Evolutionary conservation across 176 grass and related monocot genomes (phyloP).

Genomic region (Carex littledalei): DNA sequence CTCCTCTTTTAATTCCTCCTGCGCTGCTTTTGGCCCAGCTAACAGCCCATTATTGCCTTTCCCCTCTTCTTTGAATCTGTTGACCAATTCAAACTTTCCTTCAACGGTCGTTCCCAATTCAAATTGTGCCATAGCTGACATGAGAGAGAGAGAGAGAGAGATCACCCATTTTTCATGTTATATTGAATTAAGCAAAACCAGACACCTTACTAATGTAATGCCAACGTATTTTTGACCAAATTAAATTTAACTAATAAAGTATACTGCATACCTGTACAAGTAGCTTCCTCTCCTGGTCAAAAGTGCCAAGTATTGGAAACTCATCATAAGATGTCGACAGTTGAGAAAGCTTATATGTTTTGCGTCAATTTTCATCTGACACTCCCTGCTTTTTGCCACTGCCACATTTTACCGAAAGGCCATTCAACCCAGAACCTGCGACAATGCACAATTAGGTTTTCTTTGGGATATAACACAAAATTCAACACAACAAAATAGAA

Average conservation of each 20-base stretch:
- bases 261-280: slow-evolving; percentile 33
- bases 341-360: slow-evolving; percentile 19
- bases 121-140: no score
- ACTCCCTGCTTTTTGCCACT: slow-evolving; percentile 1
- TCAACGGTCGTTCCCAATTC: no score
- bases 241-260: neutral
- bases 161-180: no score
- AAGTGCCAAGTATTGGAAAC: slow-evolving; percentile 20
- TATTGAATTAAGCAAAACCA: no score
- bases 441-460: neutral
- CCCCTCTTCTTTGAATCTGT: no score
- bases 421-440: slow-evolving; percentile 26
- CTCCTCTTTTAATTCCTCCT: no score
- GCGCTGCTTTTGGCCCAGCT: no score
- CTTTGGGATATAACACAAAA: neutral
- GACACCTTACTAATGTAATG: no score
- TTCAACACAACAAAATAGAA: neutral
- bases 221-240: no score
- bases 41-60: no score
- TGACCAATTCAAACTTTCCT: no score
- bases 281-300: slow-evolving; percentile 32
- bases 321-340: neutral
- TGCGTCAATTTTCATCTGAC: slow-evolving; percentile 29
- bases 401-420: slow-evolving; percentile 21
- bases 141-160: no score